Evolutionary conservation across 75 land plant genomes (phyloP), one percentile per base, ranked within the genome.

Genomic region (Azolla pinnata): DNA sequence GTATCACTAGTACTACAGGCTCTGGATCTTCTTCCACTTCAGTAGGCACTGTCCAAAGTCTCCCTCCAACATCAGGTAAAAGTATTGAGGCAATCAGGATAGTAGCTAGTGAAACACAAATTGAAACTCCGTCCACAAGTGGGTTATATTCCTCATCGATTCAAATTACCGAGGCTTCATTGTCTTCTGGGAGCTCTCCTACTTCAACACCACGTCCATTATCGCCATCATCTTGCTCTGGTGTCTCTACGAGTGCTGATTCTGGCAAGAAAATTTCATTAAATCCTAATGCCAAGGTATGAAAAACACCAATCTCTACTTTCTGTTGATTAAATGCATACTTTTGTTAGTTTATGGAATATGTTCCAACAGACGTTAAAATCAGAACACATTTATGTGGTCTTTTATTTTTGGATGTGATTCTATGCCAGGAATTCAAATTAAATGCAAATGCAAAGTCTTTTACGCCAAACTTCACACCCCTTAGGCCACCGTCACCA

Each of bases 391-490:
- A 31, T 31, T 16, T 54, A 29, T 33, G 16, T 14, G 18, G 18
- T 33, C 14, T 44, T 24, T 28, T 20, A n/a, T n/a, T n/a, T n/a
- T n/a, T n/a, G n/a, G n/a, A n/a, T n/a, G n/a, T n/a, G n/a, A n/a
- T n/a, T n/a, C n/a, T n/a, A n/a, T n/a, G n/a, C n/a, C 63, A 77
- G 79, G 79, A 77, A 44, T 77, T 77, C 42, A 77, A 75, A 59
- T 68, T 77, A n/a, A 77, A 77, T 58, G 79, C 80, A 44, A 77
- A 77, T 64, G 79, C 80, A n/a, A 75, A 75, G 60, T 29, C 66
- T 27, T 77, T 67, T 44, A 77, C 80, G 18, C 80, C 80, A 40
- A 67, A 59, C 44, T 59, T 63, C 24, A 57, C 67, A 44, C 49
- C 67, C 28, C 3, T 56, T 56, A 68, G 80, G 47, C 66, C 67